These are phyloP conservation scores for Rhizopogon salebrosus DNA, from an alignment of 768 basidiomycete genomes.

Conservation along the genomic window DNA sequence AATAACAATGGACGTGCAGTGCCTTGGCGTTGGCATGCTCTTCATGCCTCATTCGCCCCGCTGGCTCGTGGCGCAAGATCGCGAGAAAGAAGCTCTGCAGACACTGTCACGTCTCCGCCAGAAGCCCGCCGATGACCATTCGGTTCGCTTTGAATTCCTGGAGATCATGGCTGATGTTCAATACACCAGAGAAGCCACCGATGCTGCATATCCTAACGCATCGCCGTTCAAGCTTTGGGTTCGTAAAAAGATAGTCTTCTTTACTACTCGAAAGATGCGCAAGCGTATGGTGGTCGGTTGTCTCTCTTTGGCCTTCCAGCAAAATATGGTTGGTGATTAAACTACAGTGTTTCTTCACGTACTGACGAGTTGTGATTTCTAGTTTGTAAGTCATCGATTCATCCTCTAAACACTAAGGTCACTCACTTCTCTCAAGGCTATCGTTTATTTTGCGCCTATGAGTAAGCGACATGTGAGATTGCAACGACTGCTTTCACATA, in stretches of 20 bases:
- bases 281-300: constrained; percentile 25
- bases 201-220: constrained; percentile 16
- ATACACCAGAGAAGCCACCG: constrained; percentile 18
- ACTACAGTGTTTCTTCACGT: background rate
- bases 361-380: background rate
- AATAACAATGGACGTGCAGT: constrained; percentile 11
- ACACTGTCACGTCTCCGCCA: constrained; percentile 31
- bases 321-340: constrained; percentile 21
- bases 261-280: constrained; percentile 25
- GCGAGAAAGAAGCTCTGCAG: constrained; percentile 29
- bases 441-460: constrained; percentile 21
- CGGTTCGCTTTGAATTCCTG: constrained; percentile 33
- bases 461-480: background rate
- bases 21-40: constrained; percentile 25
- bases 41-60: constrained; percentile 40
- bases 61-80: constrained; percentile 35
- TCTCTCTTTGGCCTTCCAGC: constrained; percentile 27
- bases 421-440: constrained; percentile 15
- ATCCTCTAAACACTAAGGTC: background rate
- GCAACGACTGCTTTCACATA: background rate
- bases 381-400: constrained; percentile 19
- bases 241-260: constrained; percentile 20
- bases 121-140: constrained; percentile 23
- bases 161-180: constrained; percentile 34
- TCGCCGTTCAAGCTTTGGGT: constrained; percentile 9